Conservation (phyloP, 306 rosid genomes). For the Corylus americana region DNA sequence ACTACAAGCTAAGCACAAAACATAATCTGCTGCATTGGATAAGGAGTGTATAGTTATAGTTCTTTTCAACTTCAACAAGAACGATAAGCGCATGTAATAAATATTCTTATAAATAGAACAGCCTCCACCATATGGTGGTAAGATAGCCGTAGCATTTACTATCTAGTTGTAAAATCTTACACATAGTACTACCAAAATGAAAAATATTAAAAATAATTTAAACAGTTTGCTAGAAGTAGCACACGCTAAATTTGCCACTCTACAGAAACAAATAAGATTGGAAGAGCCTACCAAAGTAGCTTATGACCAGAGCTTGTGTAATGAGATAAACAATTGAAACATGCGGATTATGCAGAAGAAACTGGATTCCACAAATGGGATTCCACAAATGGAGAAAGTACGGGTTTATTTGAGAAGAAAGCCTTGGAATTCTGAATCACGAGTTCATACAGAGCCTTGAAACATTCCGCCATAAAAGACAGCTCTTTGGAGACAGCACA, state of each 20-base stretch:
- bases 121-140: too few relatives aligned
- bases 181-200: too few relatives aligned
- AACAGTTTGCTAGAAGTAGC: too few relatives aligned
- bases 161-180: too few relatives aligned
- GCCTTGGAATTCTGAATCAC: slow-evolving; percentile 18
- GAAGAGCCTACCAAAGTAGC: background rate
- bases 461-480: background rate
- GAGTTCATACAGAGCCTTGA: background rate
- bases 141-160: too few relatives aligned
- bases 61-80: too few relatives aligned
- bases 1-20: too few relatives aligned
- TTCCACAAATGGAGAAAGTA: slow-evolving; percentile 6
- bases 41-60: too few relatives aligned
- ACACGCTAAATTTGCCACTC: background rate
- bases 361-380: background rate
- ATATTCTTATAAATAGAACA: too few relatives aligned
- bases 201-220: too few relatives aligned
- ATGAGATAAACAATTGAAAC: background rate
- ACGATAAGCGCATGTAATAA: too few relatives aligned
- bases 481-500: slow-evolving; percentile 21
- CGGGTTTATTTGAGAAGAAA: slow-evolving; percentile 30
- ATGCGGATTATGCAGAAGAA: background rate
- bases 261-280: background rate
- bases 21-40: too few relatives aligned
- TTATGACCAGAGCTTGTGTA: background rate